Percentiles rank a stretch among this genome's conserved stretches.
These are phyloP conservation scores for Nicotiana obtusifolia DNA, from an alignment of 257 asterid genomes.

Conservation along the genomic window DNA sequence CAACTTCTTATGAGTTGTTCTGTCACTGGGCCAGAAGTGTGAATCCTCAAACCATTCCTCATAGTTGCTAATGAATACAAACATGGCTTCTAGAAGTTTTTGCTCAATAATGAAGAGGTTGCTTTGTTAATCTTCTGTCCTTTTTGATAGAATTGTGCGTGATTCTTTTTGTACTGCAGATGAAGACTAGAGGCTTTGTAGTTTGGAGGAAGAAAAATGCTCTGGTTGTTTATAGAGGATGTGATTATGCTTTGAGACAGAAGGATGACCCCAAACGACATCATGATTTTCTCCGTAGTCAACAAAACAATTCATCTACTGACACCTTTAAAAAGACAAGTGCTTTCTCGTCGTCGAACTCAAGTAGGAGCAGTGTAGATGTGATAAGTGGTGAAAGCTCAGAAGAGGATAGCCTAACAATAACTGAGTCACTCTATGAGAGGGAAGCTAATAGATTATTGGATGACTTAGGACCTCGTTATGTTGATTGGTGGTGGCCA, in stretches of 20 bases:
- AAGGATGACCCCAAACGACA: conserved; percentile 12
- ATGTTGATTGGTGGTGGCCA: conserved; percentile 89
- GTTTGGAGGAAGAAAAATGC: conserved; percentile 66
- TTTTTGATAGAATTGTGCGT: conserved; percentile 11
- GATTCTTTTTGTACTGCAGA: conserved; percentile 35
- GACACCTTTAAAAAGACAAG: conserved; percentile 9
- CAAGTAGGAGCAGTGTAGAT: conserved; percentile 22
- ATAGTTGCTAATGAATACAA: neutral
- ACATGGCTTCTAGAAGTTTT: neutral
- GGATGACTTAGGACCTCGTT: conserved; percentile 91
- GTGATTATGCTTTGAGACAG: conserved; percentile 26
- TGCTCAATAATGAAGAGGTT: neutral
- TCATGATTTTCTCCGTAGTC: conserved; percentile 18
- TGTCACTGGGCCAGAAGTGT: neutral
- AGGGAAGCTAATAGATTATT: conserved; percentile 80
- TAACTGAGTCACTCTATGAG: conserved; percentile 51
- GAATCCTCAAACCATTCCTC: neutral
- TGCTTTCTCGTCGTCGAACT: conserved; percentile 19
- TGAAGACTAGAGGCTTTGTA: conserved; percentile 75
- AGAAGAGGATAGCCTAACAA: conserved; percentile 27
- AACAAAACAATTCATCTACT: conserved; percentile 19
- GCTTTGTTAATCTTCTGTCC: neutral
- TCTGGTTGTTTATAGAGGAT: conserved; percentile 79
- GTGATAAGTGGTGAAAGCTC: conserved; percentile 25
- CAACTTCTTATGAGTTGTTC: neutral